Percentiles rank a stretch among this genome's conserved stretches.
phyloP scores from a whole-genome alignment of 108 stramenopile species.

The Skeletonema costatum region DNA sequence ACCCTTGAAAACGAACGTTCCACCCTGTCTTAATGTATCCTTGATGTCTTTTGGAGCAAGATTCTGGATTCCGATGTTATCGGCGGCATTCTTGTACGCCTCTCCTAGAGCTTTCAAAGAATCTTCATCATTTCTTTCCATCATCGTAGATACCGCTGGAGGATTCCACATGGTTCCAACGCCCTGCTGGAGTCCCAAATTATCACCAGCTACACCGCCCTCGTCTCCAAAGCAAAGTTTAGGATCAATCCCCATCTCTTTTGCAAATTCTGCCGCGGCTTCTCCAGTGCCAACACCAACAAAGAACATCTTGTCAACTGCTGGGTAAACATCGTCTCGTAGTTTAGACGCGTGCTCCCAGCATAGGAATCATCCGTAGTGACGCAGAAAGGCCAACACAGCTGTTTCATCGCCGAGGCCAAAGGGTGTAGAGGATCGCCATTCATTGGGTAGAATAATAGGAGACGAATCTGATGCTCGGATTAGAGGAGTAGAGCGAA shows the following conservation, averaged over 20 bases:
- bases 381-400: slow-evolving; percentile 41
- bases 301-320: slow-evolving; percentile 42
- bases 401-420: slow-evolving; percentile 45
- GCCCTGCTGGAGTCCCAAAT: slow-evolving; percentile 28
- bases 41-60: slow-evolving; percentile 39
- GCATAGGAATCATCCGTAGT: slow-evolving; percentile 56
- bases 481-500: slow-evolving; percentile 30
- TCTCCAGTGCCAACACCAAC: slow-evolving; percentile 41
- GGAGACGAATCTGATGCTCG: slow-evolving; percentile 35
- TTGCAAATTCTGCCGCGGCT: slow-evolving; percentile 47
- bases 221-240: slow-evolving; percentile 49
- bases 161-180: slow-evolving; percentile 52
- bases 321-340: slow-evolving; percentile 39
- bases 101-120: slow-evolving; percentile 37
- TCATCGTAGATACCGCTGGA: slow-evolving; percentile 40
- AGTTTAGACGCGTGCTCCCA: slow-evolving; percentile 51
- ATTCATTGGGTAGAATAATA: slow-evolving; percentile 21
- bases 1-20: slow-evolving; percentile 43
- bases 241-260: slow-evolving; percentile 40
- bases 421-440: slow-evolving; percentile 37
- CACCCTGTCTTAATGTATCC: slow-evolving; percentile 49
- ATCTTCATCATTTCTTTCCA: slow-evolving; percentile 41
- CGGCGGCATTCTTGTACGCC: slow-evolving; percentile 43
- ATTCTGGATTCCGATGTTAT: slow-evolving; percentile 44
- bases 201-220: slow-evolving; percentile 28